Conservation (phyloP, 306 rosid genomes). For the Cucurbita moschata region DNA sequence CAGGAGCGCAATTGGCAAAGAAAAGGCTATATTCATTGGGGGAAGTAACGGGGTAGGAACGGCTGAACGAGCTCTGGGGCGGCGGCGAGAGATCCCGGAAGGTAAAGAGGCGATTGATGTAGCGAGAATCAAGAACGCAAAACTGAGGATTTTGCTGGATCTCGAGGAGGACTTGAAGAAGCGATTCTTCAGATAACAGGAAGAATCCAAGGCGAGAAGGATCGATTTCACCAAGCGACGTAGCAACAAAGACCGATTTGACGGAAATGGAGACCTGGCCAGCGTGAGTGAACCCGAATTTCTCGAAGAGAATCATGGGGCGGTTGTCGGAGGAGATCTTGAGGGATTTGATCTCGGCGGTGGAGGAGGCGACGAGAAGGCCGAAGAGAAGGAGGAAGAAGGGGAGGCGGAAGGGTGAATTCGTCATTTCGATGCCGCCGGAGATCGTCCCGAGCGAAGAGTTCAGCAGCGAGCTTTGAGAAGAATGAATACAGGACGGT, state of each 20-base stretch:
- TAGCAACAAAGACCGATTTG: conserved; percentile 27
- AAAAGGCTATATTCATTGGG: conserved; percentile 72
- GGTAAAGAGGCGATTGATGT: conserved; percentile 33
- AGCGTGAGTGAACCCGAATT: conserved; percentile 75
- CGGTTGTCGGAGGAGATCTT: conserved; percentile 50
- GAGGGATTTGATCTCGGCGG: conserved; percentile 72
- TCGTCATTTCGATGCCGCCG: conserved; percentile 24
- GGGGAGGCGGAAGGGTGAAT: conserved; percentile 19
- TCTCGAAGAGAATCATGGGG: conserved; percentile 68
- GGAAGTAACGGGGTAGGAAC: conserved; percentile 30
- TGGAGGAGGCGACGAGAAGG: conserved; percentile 14
- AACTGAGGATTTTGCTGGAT: conserved; percentile 55
- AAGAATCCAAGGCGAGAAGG: conserved; percentile 65
- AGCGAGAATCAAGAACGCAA: conserved; percentile 58
- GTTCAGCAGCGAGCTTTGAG: background rate
- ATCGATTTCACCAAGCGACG: conserved; percentile 13
- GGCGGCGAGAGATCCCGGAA: conserved; percentile 71
- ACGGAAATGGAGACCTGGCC: conserved; percentile 55
- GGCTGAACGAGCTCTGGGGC: conserved; percentile 33
- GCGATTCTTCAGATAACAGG: conserved; percentile 69
- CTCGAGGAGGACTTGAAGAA: conserved; percentile 70
- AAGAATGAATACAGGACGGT: background rate
- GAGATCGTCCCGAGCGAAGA: background rate
- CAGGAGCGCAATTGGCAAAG: conserved; percentile 67
- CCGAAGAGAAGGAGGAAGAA: conserved; percentile 16